Evolutionary conservation across 768 basidiomycete species (phyloP).

Genomic region (Serendipita indica): DNA sequence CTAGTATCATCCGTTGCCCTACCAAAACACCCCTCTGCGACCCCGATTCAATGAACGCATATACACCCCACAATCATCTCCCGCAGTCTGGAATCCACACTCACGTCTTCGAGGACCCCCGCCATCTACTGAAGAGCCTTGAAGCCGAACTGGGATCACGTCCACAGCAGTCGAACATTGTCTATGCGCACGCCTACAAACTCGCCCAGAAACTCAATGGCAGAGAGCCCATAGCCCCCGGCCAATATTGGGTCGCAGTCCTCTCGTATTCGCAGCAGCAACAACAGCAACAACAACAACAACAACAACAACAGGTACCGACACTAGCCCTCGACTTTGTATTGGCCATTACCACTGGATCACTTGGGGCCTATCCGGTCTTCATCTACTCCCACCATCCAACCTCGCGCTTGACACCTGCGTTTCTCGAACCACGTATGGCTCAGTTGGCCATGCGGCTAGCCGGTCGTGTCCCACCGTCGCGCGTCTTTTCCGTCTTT

Average conservation of each 20-base stretch:
- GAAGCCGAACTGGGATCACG: background rate
- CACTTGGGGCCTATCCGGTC: background rate
- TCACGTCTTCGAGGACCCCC: background rate
- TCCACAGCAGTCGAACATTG: background rate
- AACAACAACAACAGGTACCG: background rate
- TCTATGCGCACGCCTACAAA: conserved; percentile 4
- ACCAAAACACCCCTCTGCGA: no score
- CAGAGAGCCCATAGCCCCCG: background rate
- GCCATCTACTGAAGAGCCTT: background rate
- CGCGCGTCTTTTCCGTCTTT: conserved; percentile 9
- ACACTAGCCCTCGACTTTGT: background rate
- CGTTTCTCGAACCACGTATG: background rate
- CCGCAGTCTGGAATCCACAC: background rate
- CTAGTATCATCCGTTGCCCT: no score
- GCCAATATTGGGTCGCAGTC: background rate
- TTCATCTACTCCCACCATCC: background rate
- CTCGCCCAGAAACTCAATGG: background rate
- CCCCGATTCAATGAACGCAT: no score
- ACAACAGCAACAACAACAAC: background rate
- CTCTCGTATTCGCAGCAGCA: background rate
- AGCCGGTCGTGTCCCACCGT: background rate
- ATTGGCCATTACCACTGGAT: background rate
- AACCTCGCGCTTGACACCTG: no score
- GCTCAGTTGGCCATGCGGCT: background rate
- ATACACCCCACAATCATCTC: no score